Evolutionary conservation across 2,329 filamentous ascomycete genomes (phyloP), one percentile per base, ranked within the genome.

Genomic region (Dactylellina drechsleri): DNA sequence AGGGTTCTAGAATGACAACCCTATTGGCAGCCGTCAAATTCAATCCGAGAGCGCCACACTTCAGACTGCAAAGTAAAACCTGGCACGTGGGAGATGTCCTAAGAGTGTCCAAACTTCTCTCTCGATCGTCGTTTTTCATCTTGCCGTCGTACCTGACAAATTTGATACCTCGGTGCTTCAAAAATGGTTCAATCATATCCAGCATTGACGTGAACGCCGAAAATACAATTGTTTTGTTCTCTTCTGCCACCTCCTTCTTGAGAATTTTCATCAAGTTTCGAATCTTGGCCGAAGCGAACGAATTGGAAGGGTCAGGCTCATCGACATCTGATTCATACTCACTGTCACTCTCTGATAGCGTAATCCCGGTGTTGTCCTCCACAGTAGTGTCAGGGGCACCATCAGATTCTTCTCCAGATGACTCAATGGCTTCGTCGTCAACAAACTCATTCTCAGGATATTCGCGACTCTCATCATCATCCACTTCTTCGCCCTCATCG

Each of bases 141-240:
- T 89, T 88, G 66, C 95, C 95, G 81, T 99, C 95, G 82, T 99
- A 99, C 65, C 95, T 91, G 15, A 92, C 92, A 80, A 91, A 96
- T 75, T 86, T 87, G 82, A 97, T 90, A 13, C 89, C 88, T 13
- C 90, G 89, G 57, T 88, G 86, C 53, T 86, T 86, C 73, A 99
- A 85, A 82, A 98, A 97, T 1, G 95, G 95, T 81, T 98, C 93
- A 77, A 99, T 89, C 28, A 98, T 89, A 83, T 98, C 92, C 53
- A 99, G 88, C 95, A 99, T 99, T 0, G 92, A 95, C 0, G 95
- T 99, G 83, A 99, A 99, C 80, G 98, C 92, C 0, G 93, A 97
- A 83, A 99, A 99, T 77, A 99, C 93, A 79, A 99, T 99, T 81
- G 97, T 96, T 81, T 99, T 99, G 86, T 97, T 92, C 8, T 70